These are phyloP conservation scores for Saccharomycopsis phalli DNA, from an alignment of 1,139 yeast genomes.

Conservation along the genomic window DNA sequence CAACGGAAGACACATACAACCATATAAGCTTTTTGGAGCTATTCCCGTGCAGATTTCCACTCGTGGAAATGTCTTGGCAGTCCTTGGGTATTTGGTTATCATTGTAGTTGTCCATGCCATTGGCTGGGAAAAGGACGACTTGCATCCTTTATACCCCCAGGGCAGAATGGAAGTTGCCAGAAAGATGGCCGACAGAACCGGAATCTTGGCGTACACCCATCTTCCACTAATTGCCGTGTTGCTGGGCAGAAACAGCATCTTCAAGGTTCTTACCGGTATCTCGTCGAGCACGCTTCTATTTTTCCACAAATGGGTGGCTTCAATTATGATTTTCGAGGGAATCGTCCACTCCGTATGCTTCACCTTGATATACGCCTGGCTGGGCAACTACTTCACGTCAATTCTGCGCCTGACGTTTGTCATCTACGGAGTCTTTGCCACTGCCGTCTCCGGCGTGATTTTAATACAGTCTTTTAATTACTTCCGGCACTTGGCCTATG, in stretches of 20 bases:
- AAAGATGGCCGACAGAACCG: conserved; percentile 41
- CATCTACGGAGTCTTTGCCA: conserved; percentile 47
- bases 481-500: conserved; percentile 55
- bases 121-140: conserved; percentile 22
- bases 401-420: conserved; percentile 27
- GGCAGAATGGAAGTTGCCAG: not conserved
- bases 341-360: conserved; percentile 46
- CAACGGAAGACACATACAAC: conserved; percentile 6
- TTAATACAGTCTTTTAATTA: conserved; percentile 38
- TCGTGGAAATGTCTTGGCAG: conserved; percentile 46
- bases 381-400: not conserved
- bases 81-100: conserved; percentile 39
- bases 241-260: conserved; percentile 60
- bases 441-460: conserved; percentile 33
- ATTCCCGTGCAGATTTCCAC: conserved; percentile 39
- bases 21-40: conserved; percentile 19
- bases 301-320: conserved; percentile 59
- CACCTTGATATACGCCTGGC: conserved; percentile 26
- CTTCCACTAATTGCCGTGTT: conserved; percentile 47
- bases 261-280: conserved; percentile 62
- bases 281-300: conserved; percentile 48
- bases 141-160: conserved; percentile 1
- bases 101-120: conserved; percentile 35
- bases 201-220: conserved; percentile 38
- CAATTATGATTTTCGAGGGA: conserved; percentile 33